phyloP scores from a whole-genome alignment of 257 asterid genomes.

The Jacaranda mimosifolia region DNA sequence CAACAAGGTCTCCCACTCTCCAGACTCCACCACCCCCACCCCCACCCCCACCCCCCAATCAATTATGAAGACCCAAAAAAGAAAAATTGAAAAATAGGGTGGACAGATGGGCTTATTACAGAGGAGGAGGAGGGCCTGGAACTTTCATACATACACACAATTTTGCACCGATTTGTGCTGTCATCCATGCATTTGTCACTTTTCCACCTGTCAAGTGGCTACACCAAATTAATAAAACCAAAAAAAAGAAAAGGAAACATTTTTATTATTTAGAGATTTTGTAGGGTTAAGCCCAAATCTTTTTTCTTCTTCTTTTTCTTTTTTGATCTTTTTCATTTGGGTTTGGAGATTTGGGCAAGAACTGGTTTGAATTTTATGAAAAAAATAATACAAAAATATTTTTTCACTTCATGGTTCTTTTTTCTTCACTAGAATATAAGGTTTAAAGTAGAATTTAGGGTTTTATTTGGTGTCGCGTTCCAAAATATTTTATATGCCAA shows the following conservation, averaged over 20 bases:
- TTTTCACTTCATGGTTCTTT: too few species aligned
- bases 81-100: background rate
- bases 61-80: background rate
- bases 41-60: too few species aligned
- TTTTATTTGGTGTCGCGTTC: too few species aligned
- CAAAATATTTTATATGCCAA: too few species aligned
- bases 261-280: background rate
- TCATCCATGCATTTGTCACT: constrained; percentile 34
- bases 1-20: too few species aligned
- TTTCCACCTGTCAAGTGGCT: constrained; percentile 18
- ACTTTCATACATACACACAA: constrained; percentile 17
- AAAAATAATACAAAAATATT: too few species aligned
- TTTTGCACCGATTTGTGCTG: constrained; percentile 37
- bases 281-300: background rate
- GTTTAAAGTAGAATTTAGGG: too few species aligned
- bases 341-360: background rate
- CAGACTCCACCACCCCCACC: too few species aligned
- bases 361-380: background rate
- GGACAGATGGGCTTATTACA: constrained; percentile 15
- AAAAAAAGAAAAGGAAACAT: too few species aligned
- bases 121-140: constrained; percentile 29
- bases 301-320: too few species aligned
- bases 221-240: constrained; percentile 13
- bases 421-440: too few species aligned
- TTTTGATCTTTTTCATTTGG: too few species aligned